Percentiles rank a stretch among this genome's conserved stretches.
Evolutionary conservation across 2,329 filamentous ascomycete genomes (phyloP).

Genomic region (Paecilomyces dactylethromorphus): DNA sequence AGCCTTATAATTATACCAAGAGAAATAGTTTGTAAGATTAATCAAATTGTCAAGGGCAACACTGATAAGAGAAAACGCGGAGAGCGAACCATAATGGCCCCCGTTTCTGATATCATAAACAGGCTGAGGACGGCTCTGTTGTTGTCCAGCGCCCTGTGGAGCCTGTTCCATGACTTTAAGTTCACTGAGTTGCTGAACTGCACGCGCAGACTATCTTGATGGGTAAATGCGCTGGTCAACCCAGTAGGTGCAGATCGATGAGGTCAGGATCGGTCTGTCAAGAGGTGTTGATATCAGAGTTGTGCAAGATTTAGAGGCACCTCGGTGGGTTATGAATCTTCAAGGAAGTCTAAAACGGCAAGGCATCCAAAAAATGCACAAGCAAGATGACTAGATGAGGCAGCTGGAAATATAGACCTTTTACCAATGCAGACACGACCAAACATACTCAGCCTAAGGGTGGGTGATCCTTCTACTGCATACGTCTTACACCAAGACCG

Average conservation of each 20-base stretch:
- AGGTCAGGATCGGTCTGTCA: background rate
- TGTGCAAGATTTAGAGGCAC: background rate
- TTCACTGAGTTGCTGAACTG: background rate
- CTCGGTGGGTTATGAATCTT: background rate
- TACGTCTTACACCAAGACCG: background rate
- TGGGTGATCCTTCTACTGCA: background rate
- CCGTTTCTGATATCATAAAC: constrained; percentile 69
- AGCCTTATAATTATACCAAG: constrained; percentile 1
- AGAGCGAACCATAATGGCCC: constrained; percentile 66
- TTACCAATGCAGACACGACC: background rate
- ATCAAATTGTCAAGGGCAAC: constrained; percentile 2
- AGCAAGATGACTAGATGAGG: background rate
- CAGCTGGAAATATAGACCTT: background rate
- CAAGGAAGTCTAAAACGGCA: background rate
- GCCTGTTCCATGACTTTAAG: constrained; percentile 49
- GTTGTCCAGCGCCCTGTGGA: constrained; percentile 49
- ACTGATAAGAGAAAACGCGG: constrained; percentile 4
- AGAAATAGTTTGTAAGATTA: background rate
- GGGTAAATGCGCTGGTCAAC: background rate
- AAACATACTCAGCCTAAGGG: background rate
- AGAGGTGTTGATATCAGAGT: background rate
- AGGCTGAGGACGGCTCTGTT: constrained; percentile 54
- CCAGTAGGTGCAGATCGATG: background rate
- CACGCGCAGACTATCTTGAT: background rate
- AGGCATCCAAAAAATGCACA: background rate